phyloP scores from a whole-genome alignment of 768 basidiomycete genomes.

The Termitomyces sp. region DNA sequence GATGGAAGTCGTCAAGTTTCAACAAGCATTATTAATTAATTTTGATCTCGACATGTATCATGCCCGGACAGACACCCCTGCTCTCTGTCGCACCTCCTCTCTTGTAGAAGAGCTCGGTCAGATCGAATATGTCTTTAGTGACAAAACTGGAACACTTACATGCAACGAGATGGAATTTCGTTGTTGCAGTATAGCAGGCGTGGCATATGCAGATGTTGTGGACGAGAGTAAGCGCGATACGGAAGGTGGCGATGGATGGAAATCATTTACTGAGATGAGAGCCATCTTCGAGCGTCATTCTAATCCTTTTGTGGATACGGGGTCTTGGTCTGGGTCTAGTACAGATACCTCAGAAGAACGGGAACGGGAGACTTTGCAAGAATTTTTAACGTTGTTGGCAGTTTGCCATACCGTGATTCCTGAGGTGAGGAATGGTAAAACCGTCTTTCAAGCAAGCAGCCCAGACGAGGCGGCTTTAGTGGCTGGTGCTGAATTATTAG shows the following conservation, averaged over 20 bases:
- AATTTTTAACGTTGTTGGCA: conserved; percentile 80
- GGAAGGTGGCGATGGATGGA: conserved; percentile 60
- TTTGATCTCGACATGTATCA: conserved; percentile 99
- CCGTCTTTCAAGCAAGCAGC: conserved; percentile 91
- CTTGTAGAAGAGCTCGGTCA: conserved; percentile 98
- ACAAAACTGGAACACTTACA: conserved; percentile 93
- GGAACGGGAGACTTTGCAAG: conserved; percentile 52
- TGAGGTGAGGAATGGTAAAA: conserved; percentile 84
- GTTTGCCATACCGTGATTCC: conserved; percentile 99
- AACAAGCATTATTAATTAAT: conserved; percentile 97
- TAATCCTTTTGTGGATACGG: conserved; percentile 57
- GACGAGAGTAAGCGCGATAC: conserved; percentile 78
- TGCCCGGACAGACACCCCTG: conserved; percentile 90
- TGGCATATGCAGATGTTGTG: conserved; percentile 85
- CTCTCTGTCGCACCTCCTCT: conserved; percentile 95
- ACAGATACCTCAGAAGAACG: conserved; percentile 23
- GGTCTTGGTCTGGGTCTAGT: conserved; percentile 28
- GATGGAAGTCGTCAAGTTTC: conserved; percentile 99
- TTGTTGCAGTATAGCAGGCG: conserved; percentile 83
- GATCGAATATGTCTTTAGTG: conserved; percentile 94
- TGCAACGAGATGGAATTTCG: conserved; percentile 99
- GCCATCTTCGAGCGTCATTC: conserved; percentile 42
- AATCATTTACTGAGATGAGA: conserved; percentile 73
- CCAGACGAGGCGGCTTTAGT: conserved; percentile 98
- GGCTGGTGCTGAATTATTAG: conserved; percentile 85